Evolutionary conservation across 1,139 yeast genomes (phyloP).

Genomic region (Geotrichum fermentans): DNA sequence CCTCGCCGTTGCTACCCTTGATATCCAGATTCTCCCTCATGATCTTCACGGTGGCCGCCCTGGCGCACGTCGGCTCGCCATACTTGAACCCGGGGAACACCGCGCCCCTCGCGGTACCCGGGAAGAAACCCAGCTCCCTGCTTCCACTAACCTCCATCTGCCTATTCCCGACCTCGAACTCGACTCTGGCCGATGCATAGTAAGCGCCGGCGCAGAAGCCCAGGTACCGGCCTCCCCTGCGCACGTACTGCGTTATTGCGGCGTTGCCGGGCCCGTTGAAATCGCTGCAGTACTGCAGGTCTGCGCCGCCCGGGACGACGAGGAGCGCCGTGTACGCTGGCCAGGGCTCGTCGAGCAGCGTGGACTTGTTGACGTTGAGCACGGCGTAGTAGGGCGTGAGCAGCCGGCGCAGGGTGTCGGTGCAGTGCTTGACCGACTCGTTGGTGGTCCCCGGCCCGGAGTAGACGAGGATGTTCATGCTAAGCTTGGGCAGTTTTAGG

Average conservation of each 20-base stretch:
- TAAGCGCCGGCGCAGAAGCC: slow-evolving; percentile 97
- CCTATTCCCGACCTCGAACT: slow-evolving; percentile 73
- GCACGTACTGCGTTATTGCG: slow-evolving; percentile 58
- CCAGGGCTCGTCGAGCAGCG: slow-evolving; percentile 84
- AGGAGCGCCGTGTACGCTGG: slow-evolving; percentile 66
- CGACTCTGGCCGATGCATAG: slow-evolving; percentile 68
- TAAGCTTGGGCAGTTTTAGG: background rate
- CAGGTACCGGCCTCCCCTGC: slow-evolving; percentile 71
- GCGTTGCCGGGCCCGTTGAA: slow-evolving; percentile 67
- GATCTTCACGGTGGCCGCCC: slow-evolving; percentile 49
- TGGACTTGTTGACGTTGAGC: slow-evolving; percentile 57
- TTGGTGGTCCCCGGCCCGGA: slow-evolving; percentile 83
- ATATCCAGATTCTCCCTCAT: slow-evolving; percentile 25
- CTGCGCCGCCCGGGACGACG: slow-evolving; percentile 96
- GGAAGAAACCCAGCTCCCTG: slow-evolving; percentile 74
- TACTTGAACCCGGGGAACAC: slow-evolving; percentile 78
- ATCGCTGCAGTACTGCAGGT: slow-evolving; percentile 69
- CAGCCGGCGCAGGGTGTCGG: slow-evolving; percentile 66
- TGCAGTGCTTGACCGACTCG: slow-evolving; percentile 78
- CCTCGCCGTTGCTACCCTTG: background rate
- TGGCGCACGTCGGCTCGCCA: slow-evolving; percentile 69
- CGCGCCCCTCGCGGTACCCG: slow-evolving; percentile 78
- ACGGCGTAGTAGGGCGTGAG: slow-evolving; percentile 89
- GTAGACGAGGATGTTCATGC: slow-evolving; percentile 77
- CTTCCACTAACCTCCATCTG: slow-evolving; percentile 76